These are phyloP conservation scores for Fusarium sp. DNA, from an alignment of 2,329 filamentous ascomycete species.

Conservation along the genomic window DNA sequence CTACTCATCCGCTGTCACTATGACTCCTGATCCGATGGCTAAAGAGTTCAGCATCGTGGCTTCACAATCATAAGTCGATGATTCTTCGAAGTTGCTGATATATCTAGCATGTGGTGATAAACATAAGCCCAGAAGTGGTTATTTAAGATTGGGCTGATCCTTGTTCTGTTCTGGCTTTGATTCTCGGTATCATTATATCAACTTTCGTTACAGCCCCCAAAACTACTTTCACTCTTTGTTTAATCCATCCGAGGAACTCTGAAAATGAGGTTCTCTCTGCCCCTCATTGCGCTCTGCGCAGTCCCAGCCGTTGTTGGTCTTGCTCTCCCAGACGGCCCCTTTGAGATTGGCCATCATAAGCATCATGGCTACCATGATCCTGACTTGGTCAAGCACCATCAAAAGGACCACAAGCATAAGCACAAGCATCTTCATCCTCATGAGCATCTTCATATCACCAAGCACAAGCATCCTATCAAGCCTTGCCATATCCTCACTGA, in stretches of 20 bases:
- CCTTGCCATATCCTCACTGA: conserved; percentile 40
- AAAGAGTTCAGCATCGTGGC: background rate
- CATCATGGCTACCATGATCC: conserved; percentile 18
- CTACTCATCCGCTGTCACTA: too few species aligned
- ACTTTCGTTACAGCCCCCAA: conserved; percentile 1
- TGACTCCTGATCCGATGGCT: conserved; percentile 1
- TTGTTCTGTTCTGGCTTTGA: background rate
- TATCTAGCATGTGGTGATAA: background rate
- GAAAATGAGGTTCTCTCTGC: conserved; percentile 43
- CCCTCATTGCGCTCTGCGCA: conserved; percentile 40
- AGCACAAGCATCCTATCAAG: conserved; percentile 33
- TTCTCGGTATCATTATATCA: background rate
- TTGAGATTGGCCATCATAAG: background rate
- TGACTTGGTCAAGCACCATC: conserved; percentile 10
- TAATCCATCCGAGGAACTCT: background rate
- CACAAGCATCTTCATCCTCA: conserved; percentile 32
- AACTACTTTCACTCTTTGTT: conserved; percentile 4
- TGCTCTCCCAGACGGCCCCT: background rate
- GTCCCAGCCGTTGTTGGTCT: conserved; percentile 27
- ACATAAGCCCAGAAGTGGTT: background rate
- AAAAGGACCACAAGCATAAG: conserved; percentile 32
- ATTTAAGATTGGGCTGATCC: conserved; percentile 19
- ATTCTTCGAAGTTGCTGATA: background rate
- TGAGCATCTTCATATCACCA: conserved; percentile 23
- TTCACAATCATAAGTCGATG: background rate